Base-by-base conservation (phyloP, 1,284 basidiomycete genomes). In the Fomitiporia mediterranea region DNA sequence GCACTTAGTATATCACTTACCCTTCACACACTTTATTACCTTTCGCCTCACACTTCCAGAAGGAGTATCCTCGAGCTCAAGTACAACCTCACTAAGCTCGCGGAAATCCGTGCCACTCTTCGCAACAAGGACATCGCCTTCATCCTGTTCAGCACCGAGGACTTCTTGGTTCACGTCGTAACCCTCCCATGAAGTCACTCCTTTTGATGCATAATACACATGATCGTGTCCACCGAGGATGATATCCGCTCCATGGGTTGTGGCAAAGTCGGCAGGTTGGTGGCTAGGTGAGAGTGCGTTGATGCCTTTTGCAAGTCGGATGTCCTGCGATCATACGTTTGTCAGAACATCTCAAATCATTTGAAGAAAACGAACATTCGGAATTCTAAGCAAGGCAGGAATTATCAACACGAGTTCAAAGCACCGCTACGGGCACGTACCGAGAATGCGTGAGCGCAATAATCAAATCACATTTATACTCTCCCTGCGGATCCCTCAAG, bases 31-130 rank as follows among this genome's bases (percentile, higher is more conserved):
- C 39, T 73, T 80, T 62, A 97, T 85, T 2, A 87, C 72, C 59
- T 84, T 84, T 50, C 70, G 76, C 58, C 94, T 79, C 1, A 91
- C 70, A 60, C 83, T 85, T 1, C 83, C 83, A 34, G 74, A 68
- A 0, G 84, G 79, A 1, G 84, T 78, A 49, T 82, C 73, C 34
- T 76, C 74, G 2, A 96, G 72, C 56, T 83, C 80, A 17, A 96
- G 70, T 0, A 69, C 74, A 40, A 94, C 73, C 59, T 90, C 86
- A 50, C 89, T 91, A 25, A 96, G 72, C 61, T 96, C 92, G 32
- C 90, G 81, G 68, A 97, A 97, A 70, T 97, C 93, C 4, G 89
- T 91, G 4, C 94, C 94, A 61, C 89, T 92, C 69, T 97, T 97
- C 62, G 94, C 71, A 13, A 91, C 76, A 32, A 86, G 77, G 59